Percentiles rank a stretch among this genome's conserved stretches.
phyloP scores from a whole-genome alignment of 805 yeast species.

The Ogataea zsoltii region DNA sequence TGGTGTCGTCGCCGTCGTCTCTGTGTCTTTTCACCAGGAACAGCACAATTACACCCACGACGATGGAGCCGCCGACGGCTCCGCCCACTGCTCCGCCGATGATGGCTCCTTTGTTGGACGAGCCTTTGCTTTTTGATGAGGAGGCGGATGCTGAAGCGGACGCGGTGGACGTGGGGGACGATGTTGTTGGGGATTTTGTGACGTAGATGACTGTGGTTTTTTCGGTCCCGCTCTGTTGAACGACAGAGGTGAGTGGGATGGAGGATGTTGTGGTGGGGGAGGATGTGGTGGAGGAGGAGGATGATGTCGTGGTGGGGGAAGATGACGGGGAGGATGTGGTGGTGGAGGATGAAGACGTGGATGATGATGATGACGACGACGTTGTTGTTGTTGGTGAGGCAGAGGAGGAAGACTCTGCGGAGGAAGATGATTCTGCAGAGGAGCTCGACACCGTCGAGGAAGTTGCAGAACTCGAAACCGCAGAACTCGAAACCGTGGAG shows the following conservation, averaged over 20 bases:
- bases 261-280: slow-evolving; percentile 18
- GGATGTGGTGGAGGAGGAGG: slow-evolving; percentile 16
- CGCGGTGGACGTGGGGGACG: slow-evolving; percentile 15
- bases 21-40: slow-evolving; percentile 37
- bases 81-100: slow-evolving; percentile 41
- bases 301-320: slow-evolving; percentile 17
- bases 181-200: slow-evolving; percentile 24
- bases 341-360: slow-evolving; percentile 19
- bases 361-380: slow-evolving; percentile 22
- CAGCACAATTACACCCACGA: slow-evolving; percentile 32
- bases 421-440: slow-evolving; percentile 4
- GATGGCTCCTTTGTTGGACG: slow-evolving; percentile 34
- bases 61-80: slow-evolving; percentile 29
- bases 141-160: slow-evolving; percentile 19
- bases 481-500: background rate
- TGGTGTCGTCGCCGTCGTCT: slow-evolving; percentile 38
- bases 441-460: background rate
- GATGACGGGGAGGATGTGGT: slow-evolving; percentile 3
- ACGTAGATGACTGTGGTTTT: slow-evolving; percentile 30
- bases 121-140: slow-evolving; percentile 21
- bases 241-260: slow-evolving; percentile 20
- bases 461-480: background rate
- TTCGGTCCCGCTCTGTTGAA: slow-evolving; percentile 24
- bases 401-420: slow-evolving; percentile 15
- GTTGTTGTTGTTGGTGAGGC: slow-evolving; percentile 23